Base-by-base conservation (phyloP, 345 rosid genomes). In the Dipteronia dyeriana region DNA sequence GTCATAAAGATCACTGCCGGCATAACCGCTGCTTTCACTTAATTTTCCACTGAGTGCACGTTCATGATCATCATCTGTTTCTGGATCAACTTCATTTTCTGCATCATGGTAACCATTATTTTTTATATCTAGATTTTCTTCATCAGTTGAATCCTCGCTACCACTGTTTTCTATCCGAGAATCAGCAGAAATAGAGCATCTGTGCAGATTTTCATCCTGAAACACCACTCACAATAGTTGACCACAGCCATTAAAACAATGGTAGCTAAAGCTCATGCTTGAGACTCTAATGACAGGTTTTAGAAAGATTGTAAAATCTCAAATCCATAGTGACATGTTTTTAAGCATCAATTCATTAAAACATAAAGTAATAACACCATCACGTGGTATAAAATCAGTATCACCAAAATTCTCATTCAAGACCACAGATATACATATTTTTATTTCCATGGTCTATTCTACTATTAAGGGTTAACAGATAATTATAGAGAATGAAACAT, bases 131-230 rank as follows among this genome's bases (percentile, higher is more conserved):
- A 82, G 72, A 84, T 91, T 91, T 86, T 92, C 98, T 87, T 92
- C 95, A 75, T 96, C 98, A 70, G 91, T 84, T 67, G 99, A 96
- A 77, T 92, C 95, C 53, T 94, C 99, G 82, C 90, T 95, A 68
- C 88, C 97, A 85, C 97, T 94, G 82, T 92, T 92, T 78, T 88
- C 99, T 68, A 94, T 84, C 80, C 84, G 91, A 74, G 98, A 96
- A 79, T 94, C 97, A 11, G 97, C 97, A 47, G 98, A 94, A 59
- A 94, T 88, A 43, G 98, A 96, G 86, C 99, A 90, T 87, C 98
- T 91, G 73, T 91, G 97, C 68, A 96, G 88, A 85, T 86, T 94
- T 79, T 92, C 99, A 81, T 96, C 97, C 99, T 96, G 92, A 79
- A 87, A 88, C 61, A 85, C 17, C 60, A 61, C 49, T 62, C 51